Base-by-base conservation (phyloP, 169 alveolate genomes). In the Plasmodium berghei region DNA sequence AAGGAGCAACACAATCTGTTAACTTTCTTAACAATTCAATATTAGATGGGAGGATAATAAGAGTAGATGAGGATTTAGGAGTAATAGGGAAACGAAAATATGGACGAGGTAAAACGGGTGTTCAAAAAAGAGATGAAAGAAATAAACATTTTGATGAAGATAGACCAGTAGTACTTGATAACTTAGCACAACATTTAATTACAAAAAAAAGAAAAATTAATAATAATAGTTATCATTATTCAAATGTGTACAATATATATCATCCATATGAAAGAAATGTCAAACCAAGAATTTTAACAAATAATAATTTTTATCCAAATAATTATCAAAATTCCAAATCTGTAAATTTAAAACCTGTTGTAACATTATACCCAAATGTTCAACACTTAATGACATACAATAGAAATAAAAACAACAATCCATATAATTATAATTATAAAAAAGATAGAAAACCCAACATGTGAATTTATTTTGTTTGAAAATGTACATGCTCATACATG, bases 21-120 rank as follows among this genome's bases (percentile, higher is more conserved):
- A 91, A 91, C 10, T 56, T 92, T 83, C 85, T 93, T 42, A 93
- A 93, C 58, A 94, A 94, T 18, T 93, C 94, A n/a, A 73, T 91
- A 22, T 77, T 93, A n/a, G 96, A 93, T 67, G 95, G 96, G 0
- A 74, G 96, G 28, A 90, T 93, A 26, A 91, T 93, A 63, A 73
- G 96, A 49, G 96, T 93, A 12, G 96, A 93, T 73, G 93, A 93
- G 52, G 96, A 93, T 70, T 61, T 94, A 9, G 96, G 96, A 1
- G 55, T 93, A 55, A 94, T 92, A 18, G 91, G 92, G 5, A 85
- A 87, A 63, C 80, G 96, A 72, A 93, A 92, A 83, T 88, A 92
- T 14, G 96, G 95, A 16, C 72, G 96, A 24, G 96, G 96, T 0
- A 88, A 92, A 55, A 89, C 93, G 18, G 96, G 96, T 0, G 90